Percentiles rank a stretch among this genome's conserved stretches.
Evolutionary conservation across 306 rosid species (phyloP).

Genomic region (Trifolium dubium): DNA sequence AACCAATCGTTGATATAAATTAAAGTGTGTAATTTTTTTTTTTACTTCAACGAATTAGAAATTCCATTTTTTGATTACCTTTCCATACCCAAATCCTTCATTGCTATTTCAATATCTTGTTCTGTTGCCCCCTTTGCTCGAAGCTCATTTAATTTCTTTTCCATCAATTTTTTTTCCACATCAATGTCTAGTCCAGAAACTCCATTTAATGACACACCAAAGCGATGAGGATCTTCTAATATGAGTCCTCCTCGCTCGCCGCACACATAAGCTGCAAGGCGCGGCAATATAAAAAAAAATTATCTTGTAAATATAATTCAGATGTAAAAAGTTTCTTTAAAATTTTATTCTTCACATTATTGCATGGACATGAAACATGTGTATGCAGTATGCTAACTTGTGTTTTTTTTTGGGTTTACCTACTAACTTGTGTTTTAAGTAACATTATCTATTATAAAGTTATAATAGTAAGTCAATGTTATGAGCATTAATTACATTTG

Average conservation of each 20-base stretch:
- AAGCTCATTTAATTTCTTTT: constrained; percentile 50
- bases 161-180: constrained; percentile 45
- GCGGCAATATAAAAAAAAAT: background rate
- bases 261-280: constrained; percentile 62
- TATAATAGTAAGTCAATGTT: background rate
- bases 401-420: too few species aligned
- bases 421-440: background rate
- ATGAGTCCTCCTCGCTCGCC: constrained; percentile 73
- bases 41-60: background rate
- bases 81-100: constrained; percentile 68
- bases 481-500: background rate
- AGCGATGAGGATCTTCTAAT: constrained; percentile 51
- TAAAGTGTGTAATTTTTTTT: too few species aligned
- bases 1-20: background rate
- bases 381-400: too few species aligned
- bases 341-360: too few species aligned
- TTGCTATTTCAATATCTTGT: constrained; percentile 46
- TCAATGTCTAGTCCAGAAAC: constrained; percentile 52
- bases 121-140: constrained; percentile 47
- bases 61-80: constrained; percentile 43
- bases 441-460: background rate
- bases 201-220: constrained; percentile 71
- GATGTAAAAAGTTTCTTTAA: too few species aligned
- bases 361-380: background rate
- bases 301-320: too few species aligned